Base-by-base conservation (phyloP, 2,329 filamentous ascomycete species). In the Fusarium agapanthi region DNA sequence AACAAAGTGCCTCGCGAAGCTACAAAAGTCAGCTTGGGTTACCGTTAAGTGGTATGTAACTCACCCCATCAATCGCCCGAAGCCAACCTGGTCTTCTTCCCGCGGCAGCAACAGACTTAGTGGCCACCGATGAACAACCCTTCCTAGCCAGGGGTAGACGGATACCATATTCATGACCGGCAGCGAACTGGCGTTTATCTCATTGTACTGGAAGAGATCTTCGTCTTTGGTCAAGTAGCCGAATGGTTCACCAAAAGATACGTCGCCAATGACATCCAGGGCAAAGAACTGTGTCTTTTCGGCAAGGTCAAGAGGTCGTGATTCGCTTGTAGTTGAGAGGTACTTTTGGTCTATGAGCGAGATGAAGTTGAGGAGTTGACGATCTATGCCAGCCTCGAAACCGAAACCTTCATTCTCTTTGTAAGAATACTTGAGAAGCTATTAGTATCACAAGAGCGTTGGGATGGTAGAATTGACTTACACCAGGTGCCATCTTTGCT, bases 211-310 rank as follows among this genome's bases (percentile, higher is more conserved):
- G 40, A 85, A 84, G 1, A 87, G 71, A 64, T 90, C 88, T 24
- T 81, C 75, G 66, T 89, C 86, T 12, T 83, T 80, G 28, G 80
- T 79, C 20, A 90, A 80, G 71, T 86, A 86, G 8, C 88, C 87
- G 67, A 88, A 88, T 0, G 86, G 75, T 18, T 83, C 76, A 12
- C 87, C 87, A n/a, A 88, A 84, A 1, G 86, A 86, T 28, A 89
- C 78, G 41, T 87, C 83, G 18, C 84, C 85, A 45, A 89, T 86
- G 5, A 87, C 85, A 62, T 90, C 88, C 2, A 89, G 79, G 2
- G 87, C 84, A 61, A 89, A 87, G 80, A 84, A 88, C 30, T 86
- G 85, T 6, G 84, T 83, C 68, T 86, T 86, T 43, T 81, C 79
- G 28, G 84, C 85, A 47, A 89, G 78, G 71, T 89, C 86, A 63